A percentile compares a stretch with the other conserved stretches of the same genome.
Conservation (phyloP, 1,139 yeast genomes). For the Protomyces gravidus region DNA sequence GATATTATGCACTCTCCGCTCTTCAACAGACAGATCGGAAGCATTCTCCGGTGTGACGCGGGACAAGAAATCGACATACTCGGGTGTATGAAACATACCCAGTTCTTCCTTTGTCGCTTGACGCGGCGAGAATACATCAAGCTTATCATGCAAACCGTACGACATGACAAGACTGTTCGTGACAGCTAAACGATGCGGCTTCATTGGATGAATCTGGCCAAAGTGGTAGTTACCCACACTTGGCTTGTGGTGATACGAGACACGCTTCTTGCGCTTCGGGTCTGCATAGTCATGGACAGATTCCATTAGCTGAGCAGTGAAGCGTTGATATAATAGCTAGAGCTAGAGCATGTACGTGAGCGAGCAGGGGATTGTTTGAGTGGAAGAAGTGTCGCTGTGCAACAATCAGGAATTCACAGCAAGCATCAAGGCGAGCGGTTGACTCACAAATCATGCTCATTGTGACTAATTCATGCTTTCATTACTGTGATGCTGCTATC, state of each 20-base stretch:
- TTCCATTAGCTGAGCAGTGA: background rate
- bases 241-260: slow-evolving; percentile 76
- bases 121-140: slow-evolving; percentile 84
- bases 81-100: slow-evolving; percentile 75
- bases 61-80: slow-evolving; percentile 75
- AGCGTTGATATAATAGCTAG: background rate
- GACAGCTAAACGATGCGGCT: slow-evolving; percentile 89
- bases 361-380: no score
- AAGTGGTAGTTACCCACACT: slow-evolving; percentile 71
- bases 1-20: slow-evolving; percentile 19
- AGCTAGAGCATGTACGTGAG: no score
- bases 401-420: no score
- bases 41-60: slow-evolving; percentile 75
- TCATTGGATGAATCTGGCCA: slow-evolving; percentile 81
- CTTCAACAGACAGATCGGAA: slow-evolving; percentile 52
- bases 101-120: slow-evolving; percentile 78
- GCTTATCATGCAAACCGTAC: slow-evolving; percentile 77
- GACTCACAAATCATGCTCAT: no score
- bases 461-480: no score
- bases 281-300: slow-evolving; percentile 7
- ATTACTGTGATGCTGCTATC: no score
- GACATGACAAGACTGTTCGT: slow-evolving; percentile 87
- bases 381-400: no score
- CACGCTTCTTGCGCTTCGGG: slow-evolving; percentile 38
- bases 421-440: no score